A percentile compares a stretch with the other conserved stretches of the same genome.
Conservation (phyloP, 257 asterid species). For the Thymus quinquecostatus region DNA sequence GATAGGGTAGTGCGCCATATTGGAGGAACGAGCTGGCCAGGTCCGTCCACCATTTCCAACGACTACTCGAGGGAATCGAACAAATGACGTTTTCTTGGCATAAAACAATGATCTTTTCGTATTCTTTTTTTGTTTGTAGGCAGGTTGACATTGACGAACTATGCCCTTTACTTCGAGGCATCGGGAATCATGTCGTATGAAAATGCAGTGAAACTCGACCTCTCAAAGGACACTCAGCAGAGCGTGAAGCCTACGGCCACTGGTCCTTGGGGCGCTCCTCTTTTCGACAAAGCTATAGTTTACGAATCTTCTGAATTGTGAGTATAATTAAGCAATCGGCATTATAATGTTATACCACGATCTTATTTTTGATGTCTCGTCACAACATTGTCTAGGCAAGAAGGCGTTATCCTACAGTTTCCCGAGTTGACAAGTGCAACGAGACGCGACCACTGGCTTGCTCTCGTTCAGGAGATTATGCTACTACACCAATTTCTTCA, state of each 20-base stretch:
- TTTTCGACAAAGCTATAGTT: constrained; percentile 81
- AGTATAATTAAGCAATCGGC: constrained; percentile 34
- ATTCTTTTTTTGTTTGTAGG: constrained; percentile 45
- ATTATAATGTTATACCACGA: background rate
- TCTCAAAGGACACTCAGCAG: constrained; percentile 59
- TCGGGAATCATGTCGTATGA: constrained; percentile 70
- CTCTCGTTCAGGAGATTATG: constrained; percentile 72
- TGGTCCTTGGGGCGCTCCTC: constrained; percentile 98
- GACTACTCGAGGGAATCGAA: background rate
- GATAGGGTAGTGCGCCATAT: constrained; percentile 92
- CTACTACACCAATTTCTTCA: constrained; percentile 62
- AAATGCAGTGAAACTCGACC: constrained; percentile 72
- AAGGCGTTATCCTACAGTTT: constrained; percentile 68
- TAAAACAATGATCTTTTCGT: constrained; percentile 10
- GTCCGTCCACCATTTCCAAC: constrained; percentile 39
- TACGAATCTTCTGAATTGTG: constrained; percentile 77
- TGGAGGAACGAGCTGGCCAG: constrained; percentile 98
- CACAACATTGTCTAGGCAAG: constrained; percentile 49
- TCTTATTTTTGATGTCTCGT: background rate
- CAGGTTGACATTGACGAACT: constrained; percentile 84
- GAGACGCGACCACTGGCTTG: constrained; percentile 91
- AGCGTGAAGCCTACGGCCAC: constrained; percentile 68
- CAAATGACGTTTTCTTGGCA: background rate
- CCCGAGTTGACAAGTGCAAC: constrained; percentile 96
- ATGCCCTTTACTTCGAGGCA: constrained; percentile 91